Base-by-base conservation (phyloP, 2,329 filamentous ascomycete genomes). In the Diplodia mutila region DNA sequence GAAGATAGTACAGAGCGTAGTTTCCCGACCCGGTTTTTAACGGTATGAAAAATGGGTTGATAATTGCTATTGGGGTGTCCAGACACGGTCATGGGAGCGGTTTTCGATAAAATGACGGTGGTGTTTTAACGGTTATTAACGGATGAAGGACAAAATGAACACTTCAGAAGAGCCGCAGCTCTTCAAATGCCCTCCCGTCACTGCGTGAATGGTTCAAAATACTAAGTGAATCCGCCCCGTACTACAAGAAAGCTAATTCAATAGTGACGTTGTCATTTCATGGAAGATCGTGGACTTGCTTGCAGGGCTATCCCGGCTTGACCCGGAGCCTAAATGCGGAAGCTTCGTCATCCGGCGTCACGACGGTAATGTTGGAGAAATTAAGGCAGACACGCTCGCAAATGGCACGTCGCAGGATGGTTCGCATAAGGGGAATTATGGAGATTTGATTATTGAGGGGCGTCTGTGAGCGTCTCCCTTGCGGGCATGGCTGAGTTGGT, bases 361-460 rank as follows among this genome's bases (percentile, higher is more conserved):
- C 39, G 57, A 25, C 23, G 16, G 34, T 32, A 27, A 48, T 48
- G 39, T 42, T 11, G 23, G 23, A 32, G 57, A 61, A 61, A 61
- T 61, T 61, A 61, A 61, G 57, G 57, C 23, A 61, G 14, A n/a
- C 5, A n/a, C 29, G 25, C 25, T 61, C 42, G 39, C 57, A n/a
- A 48, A 49, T 61, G 57, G 39, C 57, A 32, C 39, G 57, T 61
- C 57, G 57, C 57, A 49, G 39, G 29, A 48, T 49, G 5, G 18
- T 18, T 61, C 39, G 57, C 57, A 61, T 61, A 42, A 48, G 21
- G 25, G 18, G 32, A 48, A 34, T 49, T 61, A 61, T 61, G 57
- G 57, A 61, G 57, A 49, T 42, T n/a, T 16, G 57, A 12, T 48
- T 34, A 61, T 49, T 48, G 57, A 32, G 34, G 27, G 57, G 57